These are phyloP conservation scores for Isoetes taiwanensis DNA, from an alignment of 75 land plant species.

Conservation along the genomic window DNA sequence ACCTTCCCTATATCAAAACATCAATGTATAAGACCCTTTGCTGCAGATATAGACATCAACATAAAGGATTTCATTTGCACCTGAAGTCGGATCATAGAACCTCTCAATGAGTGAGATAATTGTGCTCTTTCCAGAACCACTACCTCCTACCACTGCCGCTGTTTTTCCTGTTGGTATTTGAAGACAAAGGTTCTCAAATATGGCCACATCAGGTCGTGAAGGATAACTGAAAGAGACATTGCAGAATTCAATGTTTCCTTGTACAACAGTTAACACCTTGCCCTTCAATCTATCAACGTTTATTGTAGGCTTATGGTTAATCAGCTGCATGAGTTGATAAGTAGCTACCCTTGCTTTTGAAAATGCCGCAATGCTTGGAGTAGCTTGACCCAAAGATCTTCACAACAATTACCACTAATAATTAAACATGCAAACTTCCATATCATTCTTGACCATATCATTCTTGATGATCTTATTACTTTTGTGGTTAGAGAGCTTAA, in stretches of 20 bases:
- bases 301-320: slow-evolving; percentile 2
- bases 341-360: background rate
- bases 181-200: background rate
- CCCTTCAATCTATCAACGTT: background rate
- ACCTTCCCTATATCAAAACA: no score
- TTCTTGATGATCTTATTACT: no score
- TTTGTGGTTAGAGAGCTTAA: no score
- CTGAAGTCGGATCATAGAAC: background rate
- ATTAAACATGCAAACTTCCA: no score
- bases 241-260: background rate
- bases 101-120: slow-evolving; percentile 6
- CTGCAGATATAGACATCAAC: no score
- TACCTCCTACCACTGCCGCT: background rate
- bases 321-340: background rate
- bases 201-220: background rate
- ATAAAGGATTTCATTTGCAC: no score
- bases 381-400: background rate
- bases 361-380: background rate
- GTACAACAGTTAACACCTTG: background rate
- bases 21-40: no score
- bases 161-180: background rate
- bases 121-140: slow-evolving; percentile 4
- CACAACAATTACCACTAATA: no score
- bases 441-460: no score
- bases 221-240: slow-evolving; percentile 1